phyloP scores from a whole-genome alignment of 805 yeast species.

The Starmerella vitae region DNA sequence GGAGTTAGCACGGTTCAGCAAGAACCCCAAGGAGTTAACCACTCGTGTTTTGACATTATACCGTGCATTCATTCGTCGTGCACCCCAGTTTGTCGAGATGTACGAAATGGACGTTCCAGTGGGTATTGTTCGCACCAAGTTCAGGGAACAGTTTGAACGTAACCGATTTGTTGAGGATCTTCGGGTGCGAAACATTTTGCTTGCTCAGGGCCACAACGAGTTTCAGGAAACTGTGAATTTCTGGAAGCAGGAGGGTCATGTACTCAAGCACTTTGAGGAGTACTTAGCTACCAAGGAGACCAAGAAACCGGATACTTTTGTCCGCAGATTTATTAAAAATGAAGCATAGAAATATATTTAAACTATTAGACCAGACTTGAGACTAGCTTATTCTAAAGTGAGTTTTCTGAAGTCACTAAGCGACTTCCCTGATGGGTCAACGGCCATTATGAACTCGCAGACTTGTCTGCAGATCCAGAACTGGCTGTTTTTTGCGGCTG shows the following conservation, averaged over 20 bases:
- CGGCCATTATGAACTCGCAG: constrained; percentile 29
- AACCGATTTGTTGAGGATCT: constrained; percentile 59
- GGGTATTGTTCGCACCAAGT: constrained; percentile 63
- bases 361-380: too few species aligned
- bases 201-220: constrained; percentile 80
- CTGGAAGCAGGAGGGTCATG: constrained; percentile 83
- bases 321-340: constrained; percentile 44
- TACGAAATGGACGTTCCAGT: constrained; percentile 45
- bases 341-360: constrained; percentile 19
- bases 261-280: constrained; percentile 65
- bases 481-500: constrained; percentile 26
- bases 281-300: constrained; percentile 43
- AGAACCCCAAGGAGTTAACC: constrained; percentile 47
- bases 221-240: constrained; percentile 76
- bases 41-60: constrained; percentile 54
- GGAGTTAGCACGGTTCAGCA: constrained; percentile 58
- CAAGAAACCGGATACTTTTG: constrained; percentile 43
- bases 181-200: constrained; percentile 51
- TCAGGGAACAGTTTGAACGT: constrained; percentile 83
- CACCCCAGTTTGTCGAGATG: constrained; percentile 33
- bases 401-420: constrained; percentile 14
- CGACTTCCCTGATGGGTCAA: constrained; percentile 25
- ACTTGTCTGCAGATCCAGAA: constrained; percentile 30
- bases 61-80: constrained; percentile 47
- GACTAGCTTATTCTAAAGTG: background rate